Percentiles rank a stretch among this genome's conserved stretches.
These are phyloP conservation scores for Halenospora varia DNA, from an alignment of 495 filamentous ascomycete species.

Conservation along the genomic window DNA sequence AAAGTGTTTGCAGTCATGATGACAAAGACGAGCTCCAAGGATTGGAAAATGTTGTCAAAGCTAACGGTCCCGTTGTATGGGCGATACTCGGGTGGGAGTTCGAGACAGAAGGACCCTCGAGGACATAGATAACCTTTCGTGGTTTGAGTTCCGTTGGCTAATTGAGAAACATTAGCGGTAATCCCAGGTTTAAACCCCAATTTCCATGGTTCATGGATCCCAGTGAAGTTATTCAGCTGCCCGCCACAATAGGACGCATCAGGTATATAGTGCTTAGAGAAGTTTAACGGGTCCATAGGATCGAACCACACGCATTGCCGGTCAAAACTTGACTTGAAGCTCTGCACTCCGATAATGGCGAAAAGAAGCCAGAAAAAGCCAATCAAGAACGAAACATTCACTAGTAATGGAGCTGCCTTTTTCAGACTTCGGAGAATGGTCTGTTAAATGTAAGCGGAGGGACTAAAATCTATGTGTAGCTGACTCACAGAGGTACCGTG, in stretches of 20 bases:
- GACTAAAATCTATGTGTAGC: not conserved
- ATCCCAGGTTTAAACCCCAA: not conserved
- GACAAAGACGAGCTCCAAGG: conserved; percentile 94
- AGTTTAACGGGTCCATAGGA: conserved; percentile 36
- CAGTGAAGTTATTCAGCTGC: conserved; percentile 57
- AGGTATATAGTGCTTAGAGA: conserved; percentile 51
- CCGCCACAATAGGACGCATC: conserved; percentile 82
- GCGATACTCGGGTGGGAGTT: conserved; percentile 51
- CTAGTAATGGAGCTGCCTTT: conserved; percentile 88
- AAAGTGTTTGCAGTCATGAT: conserved; percentile 98
- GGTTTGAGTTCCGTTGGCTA: conserved; percentile 32
- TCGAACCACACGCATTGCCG: conserved; percentile 86
- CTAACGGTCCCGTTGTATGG: conserved; percentile 85
- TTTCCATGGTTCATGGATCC: conserved; percentile 58
- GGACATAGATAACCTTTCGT: conserved; percentile 95
- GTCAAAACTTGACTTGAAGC: conserved; percentile 91
- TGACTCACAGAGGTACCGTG: conserved; percentile 67
- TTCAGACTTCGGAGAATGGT: conserved; percentile 94
- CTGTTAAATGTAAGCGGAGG: conserved; percentile 26
- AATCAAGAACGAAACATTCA: conserved; percentile 93
- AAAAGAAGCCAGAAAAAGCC: conserved; percentile 99
- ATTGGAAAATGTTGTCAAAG: conserved; percentile 92
- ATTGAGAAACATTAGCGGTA: not conserved
- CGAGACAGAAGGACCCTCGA: conserved; percentile 71
- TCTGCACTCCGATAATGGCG: conserved; percentile 93